phyloP scores from a whole-genome alignment of 495 filamentous ascomycete species.

The Neurospora africana region DNA sequence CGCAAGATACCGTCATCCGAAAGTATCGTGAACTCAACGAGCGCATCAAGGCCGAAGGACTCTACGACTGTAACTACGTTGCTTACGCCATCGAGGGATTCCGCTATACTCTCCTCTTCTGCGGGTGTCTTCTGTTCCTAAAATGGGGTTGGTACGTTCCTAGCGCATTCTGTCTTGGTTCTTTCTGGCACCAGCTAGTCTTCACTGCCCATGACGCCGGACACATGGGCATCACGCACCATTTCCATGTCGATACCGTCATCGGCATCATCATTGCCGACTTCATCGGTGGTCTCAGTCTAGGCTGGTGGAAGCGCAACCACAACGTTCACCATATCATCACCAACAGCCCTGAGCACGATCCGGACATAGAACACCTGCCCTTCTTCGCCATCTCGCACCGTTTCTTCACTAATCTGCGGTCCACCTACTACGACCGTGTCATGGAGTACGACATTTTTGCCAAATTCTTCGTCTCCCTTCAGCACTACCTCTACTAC shows the following conservation, averaged over 20 bases:
- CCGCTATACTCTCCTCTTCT: slow-evolving; percentile 67
- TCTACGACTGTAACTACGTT: slow-evolving; percentile 80
- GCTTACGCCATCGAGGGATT: slow-evolving; percentile 65
- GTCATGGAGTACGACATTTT: slow-evolving; percentile 74
- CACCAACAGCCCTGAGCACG: slow-evolving; percentile 92
- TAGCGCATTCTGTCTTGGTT: slow-evolving; percentile 68
- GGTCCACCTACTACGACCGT: slow-evolving; percentile 81
- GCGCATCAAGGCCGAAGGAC: slow-evolving; percentile 58
- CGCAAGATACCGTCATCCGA: slow-evolving; percentile 66
- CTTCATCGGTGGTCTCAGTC: slow-evolving; percentile 78
- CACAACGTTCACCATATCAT: slow-evolving; percentile 99
- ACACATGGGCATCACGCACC: slow-evolving; percentile 94
- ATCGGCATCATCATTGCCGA: slow-evolving; percentile 89
- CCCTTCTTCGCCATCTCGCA: slow-evolving; percentile 92
- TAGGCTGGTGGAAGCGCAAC: slow-evolving; percentile 95
- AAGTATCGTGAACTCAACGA: slow-evolving; percentile 71
- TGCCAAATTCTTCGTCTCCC: slow-evolving; percentile 58
- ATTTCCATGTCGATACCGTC: slow-evolving; percentile 67
- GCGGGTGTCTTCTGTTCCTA: slow-evolving; percentile 54
- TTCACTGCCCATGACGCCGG: slow-evolving; percentile 95
- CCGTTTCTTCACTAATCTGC: slow-evolving; percentile 63
- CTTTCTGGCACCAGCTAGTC: slow-evolving; percentile 91
- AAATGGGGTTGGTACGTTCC: slow-evolving; percentile 60
- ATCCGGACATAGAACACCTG: slow-evolving; percentile 95
- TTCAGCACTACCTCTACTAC: slow-evolving; percentile 83